Conservation (phyloP, 1,284 basidiomycete species). For the Ganoderma meredithae region DNA sequence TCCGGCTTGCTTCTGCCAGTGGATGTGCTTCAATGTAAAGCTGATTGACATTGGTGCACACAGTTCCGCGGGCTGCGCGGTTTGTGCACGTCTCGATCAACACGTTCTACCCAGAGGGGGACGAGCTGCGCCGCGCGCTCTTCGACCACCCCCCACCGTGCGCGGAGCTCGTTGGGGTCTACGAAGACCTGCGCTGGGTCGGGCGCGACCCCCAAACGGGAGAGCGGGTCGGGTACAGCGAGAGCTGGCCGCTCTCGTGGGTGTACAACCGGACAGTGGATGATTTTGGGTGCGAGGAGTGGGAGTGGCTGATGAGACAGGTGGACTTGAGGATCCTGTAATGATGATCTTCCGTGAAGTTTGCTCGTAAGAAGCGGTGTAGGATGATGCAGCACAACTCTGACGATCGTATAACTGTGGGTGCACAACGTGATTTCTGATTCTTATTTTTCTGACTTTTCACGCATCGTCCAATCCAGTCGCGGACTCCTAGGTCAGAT, state of each 20-base stretch:
- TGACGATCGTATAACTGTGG: no score
- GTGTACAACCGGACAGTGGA: not conserved
- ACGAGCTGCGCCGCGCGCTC: not conserved
- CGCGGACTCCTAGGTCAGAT: no score
- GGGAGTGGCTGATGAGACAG: conserved; percentile 6
- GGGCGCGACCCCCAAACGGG: not conserved
- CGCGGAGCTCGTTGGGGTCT: not conserved
- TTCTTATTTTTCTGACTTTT: no score
- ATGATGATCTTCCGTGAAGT: not conserved
- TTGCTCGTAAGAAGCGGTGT: not conserved
- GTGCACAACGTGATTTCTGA: no score
- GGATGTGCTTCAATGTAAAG: no score
- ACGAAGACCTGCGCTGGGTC: not conserved
- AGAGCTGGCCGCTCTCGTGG: not conserved
- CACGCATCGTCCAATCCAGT: no score
- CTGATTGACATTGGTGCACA: no score
- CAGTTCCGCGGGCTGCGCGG: not conserved
- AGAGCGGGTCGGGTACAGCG: not conserved
- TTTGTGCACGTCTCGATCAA: not conserved
- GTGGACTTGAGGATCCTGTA: not conserved
- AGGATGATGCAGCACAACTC: no score
- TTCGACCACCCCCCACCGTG: not conserved
- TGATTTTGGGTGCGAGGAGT: conserved; percentile 6
- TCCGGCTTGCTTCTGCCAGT: no score
- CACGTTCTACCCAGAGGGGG: not conserved